Evolutionary conservation across 805 yeast species (phyloP).

Genomic region (Lachancea mirantina): DNA sequence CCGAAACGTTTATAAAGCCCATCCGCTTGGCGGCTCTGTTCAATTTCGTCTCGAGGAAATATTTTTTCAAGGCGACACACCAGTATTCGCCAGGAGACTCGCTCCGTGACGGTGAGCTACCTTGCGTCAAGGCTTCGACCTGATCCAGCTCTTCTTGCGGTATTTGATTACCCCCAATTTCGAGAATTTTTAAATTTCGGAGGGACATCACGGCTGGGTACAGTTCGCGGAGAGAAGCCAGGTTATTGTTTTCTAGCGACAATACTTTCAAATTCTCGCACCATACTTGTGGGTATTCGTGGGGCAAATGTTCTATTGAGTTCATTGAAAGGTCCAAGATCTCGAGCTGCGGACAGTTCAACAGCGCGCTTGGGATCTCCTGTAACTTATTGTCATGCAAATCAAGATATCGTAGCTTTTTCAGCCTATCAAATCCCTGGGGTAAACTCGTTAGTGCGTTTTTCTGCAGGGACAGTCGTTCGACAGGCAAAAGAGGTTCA

Average conservation of each 20-base stretch:
- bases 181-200: conserved; percentile 47
- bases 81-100: conserved; percentile 35
- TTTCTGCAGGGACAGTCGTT: conserved; percentile 47
- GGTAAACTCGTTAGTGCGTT: conserved; percentile 47
- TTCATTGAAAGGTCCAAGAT: conserved; percentile 61
- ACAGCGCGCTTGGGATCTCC: conserved; percentile 44
- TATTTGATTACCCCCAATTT: conserved; percentile 47
- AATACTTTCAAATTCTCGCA: conserved; percentile 44
- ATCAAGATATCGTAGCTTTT: conserved; percentile 52
- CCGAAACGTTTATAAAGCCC: conserved; percentile 48
- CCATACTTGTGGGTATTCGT: conserved; percentile 34
- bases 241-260: conserved; percentile 52
- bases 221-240: conserved; percentile 39
- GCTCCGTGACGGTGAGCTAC: conserved; percentile 34
- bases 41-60: conserved; percentile 17
- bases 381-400: conserved; percentile 53
- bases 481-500: conserved; percentile 33
- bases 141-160: conserved; percentile 48
- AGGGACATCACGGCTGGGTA: conserved; percentile 48
- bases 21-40: conserved; percentile 67
- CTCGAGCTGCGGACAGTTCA: conserved; percentile 41
- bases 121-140: conserved; percentile 32
- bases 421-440: conserved; percentile 36
- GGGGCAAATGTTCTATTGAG: conserved; percentile 42
- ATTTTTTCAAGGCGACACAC: conserved; percentile 27